Percentiles rank a stretch among this genome's conserved stretches.
Evolutionary conservation across 192 early-diverging fungal genomes (phyloP).

Genomic region (Kickxella alabastrina): DNA sequence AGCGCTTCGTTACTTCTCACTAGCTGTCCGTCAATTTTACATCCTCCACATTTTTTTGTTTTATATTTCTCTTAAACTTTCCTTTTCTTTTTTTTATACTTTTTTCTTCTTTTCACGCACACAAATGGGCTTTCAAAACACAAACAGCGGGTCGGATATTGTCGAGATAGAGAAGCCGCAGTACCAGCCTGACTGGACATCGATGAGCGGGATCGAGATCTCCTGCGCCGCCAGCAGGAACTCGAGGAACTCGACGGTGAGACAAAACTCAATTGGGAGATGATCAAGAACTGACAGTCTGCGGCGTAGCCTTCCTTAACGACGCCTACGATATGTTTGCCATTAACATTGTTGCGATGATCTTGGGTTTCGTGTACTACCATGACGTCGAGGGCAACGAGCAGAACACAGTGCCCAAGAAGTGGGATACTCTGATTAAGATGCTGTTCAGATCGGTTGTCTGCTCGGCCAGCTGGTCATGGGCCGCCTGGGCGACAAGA

Average conservation of each 20-base stretch:
- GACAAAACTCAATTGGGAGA: constrained; percentile 67
- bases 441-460: constrained; percentile 85
- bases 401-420: constrained; percentile 57
- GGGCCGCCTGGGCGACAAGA: constrained; percentile 82
- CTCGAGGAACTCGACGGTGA: constrained; percentile 54
- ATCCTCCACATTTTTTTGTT: not conserved
- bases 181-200: constrained; percentile 10
- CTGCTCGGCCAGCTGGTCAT: constrained; percentile 88
- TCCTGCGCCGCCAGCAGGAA: constrained; percentile 41
- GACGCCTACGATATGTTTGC: constrained; percentile 97
- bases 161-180: constrained; percentile 27
- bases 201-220: constrained; percentile 39
- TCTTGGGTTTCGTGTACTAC: constrained; percentile 74
- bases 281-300: constrained; percentile 71
- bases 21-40: too few species aligned
- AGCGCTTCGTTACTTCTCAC: too few species aligned
- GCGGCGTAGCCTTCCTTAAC: constrained; percentile 83
- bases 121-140: constrained; percentile 36
- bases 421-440: constrained; percentile 82
- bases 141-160: constrained; percentile 27
- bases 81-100: not conserved
- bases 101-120: not conserved
- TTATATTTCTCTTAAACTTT: not conserved
- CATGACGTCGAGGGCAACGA: constrained; percentile 28
- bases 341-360: constrained; percentile 87